Percentiles rank a stretch among this genome's conserved stretches.
These are phyloP conservation scores for Euphorbia tirucalli DNA, from an alignment of 345 rosid species.

Conservation along the genomic window DNA sequence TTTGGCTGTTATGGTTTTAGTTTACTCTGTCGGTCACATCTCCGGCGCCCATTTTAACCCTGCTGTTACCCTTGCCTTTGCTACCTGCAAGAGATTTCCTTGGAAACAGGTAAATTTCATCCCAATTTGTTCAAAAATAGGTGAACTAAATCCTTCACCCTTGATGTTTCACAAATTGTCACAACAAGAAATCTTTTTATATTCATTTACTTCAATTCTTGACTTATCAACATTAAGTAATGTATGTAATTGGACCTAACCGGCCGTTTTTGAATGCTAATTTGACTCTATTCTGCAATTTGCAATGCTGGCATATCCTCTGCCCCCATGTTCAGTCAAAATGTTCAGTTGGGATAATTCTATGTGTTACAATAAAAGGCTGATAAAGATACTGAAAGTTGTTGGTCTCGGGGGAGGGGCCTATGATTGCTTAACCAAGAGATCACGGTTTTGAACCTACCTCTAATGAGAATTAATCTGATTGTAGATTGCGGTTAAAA, in stretches of 20 bases:
- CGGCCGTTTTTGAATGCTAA: background rate
- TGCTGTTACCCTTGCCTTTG: conserved; percentile 90
- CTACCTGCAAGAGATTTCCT: conserved; percentile 77
- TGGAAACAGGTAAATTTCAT: conserved; percentile 51
- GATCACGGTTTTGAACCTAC: too few species aligned
- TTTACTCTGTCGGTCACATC: conserved; percentile 87
- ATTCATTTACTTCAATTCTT: background rate
- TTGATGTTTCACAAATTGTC: background rate
- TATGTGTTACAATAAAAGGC: too few species aligned
- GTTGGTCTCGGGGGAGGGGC: too few species aligned
- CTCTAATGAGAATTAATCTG: too few species aligned
- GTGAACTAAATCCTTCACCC: background rate
- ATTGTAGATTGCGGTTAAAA: too few species aligned
- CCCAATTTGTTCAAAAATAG: background rate
- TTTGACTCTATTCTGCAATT: background rate
- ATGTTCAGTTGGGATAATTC: too few species aligned
- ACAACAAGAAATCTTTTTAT: background rate
- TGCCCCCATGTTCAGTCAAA: too few species aligned
- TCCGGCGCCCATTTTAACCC: conserved; percentile 98
- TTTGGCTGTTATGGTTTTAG: conserved; percentile 76
- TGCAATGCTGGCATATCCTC: too few species aligned
- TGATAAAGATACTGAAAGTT: too few species aligned
- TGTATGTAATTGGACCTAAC: background rate
- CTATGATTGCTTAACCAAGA: too few species aligned
- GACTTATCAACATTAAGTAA: background rate